A percentile compares a stretch with the other conserved stretches of the same genome.
Conservation (phyloP, 1,284 basidiomycete genomes). For the Moesziomyces parantarcticus region DNA sequence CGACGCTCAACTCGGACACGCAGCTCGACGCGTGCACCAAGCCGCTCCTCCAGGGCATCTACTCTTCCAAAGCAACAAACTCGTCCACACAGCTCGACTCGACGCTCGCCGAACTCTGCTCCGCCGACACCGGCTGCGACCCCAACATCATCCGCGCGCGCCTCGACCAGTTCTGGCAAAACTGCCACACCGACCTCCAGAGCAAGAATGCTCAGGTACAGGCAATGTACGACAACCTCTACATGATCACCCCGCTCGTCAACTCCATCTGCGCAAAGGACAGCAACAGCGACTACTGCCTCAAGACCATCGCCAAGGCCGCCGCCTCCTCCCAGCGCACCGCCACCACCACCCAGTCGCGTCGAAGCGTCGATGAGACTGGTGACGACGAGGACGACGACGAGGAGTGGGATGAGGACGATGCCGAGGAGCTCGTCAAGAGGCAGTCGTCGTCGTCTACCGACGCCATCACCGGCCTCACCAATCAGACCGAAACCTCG, state of each 20-base stretch:
- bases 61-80: constrained; percentile 46
- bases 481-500: constrained; percentile 23
- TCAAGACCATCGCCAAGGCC: constrained; percentile 50
- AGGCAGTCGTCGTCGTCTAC: constrained; percentile 14
- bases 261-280: constrained; percentile 59
- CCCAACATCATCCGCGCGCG: constrained; percentile 44
- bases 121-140: constrained; percentile 45
- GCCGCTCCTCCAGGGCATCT: constrained; percentile 49
- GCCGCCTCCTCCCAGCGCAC: constrained; percentile 21
- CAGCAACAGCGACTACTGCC: constrained; percentile 47
- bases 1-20: constrained; percentile 49
- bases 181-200: constrained; percentile 52
- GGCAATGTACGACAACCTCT: constrained; percentile 59
- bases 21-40: constrained; percentile 50
- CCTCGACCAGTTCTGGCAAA: constrained; percentile 53
- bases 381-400: constrained; percentile 10
- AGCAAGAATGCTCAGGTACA: constrained; percentile 32
- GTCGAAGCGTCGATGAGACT: constrained; percentile 11
- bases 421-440: constrained; percentile 17
- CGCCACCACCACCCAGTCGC: constrained; percentile 11
- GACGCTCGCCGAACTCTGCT: constrained; percentile 51
- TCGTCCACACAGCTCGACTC: constrained; percentile 39
- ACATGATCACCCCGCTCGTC: constrained; percentile 60
- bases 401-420: constrained; percentile 11
- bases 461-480: constrained; percentile 14